These are phyloP conservation scores for Nephelium lappaceum DNA, from an alignment of 345 rosid genomes.

Conservation along the genomic window DNA sequence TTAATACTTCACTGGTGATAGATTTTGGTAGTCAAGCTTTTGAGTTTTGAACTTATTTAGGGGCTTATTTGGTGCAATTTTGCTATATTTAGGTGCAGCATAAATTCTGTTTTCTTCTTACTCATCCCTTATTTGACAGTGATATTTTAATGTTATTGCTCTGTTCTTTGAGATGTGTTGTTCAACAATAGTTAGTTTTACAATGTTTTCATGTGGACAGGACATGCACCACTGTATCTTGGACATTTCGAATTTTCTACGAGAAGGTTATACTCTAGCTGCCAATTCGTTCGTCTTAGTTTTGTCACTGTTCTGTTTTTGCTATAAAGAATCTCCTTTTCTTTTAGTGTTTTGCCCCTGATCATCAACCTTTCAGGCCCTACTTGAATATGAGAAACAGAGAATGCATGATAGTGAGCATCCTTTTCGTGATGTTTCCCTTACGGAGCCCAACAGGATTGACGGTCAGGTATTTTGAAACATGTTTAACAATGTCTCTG, in stretches of 20 bases:
- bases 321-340: background rate
- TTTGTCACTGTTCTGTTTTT: background rate
- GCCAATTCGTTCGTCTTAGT: slow-evolving; percentile 7
- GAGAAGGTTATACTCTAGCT: slow-evolving; percentile 54
- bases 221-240: slow-evolving; percentile 78
- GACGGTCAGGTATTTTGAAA: slow-evolving; percentile 50
- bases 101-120: background rate
- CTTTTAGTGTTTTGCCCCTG: background rate
- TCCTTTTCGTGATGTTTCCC: slow-evolving; percentile 40
- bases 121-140: background rate
- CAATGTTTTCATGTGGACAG: slow-evolving; percentile 31
- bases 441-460: slow-evolving; percentile 41
- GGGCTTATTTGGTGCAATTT: background rate
- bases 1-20: background rate
- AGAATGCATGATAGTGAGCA: slow-evolving; percentile 56
- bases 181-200: background rate
- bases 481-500: background rate
- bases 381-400: slow-evolving; percentile 68
- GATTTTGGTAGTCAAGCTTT: background rate
- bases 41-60: background rate
- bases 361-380: slow-evolving; percentile 39
- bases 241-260: slow-evolving; percentile 73
- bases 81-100: background rate
- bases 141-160: background rate
- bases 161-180: background rate